phyloP scores from a whole-genome alignment of 1,284 basidiomycete genomes.

The Taiwanofungus camphoratus region DNA sequence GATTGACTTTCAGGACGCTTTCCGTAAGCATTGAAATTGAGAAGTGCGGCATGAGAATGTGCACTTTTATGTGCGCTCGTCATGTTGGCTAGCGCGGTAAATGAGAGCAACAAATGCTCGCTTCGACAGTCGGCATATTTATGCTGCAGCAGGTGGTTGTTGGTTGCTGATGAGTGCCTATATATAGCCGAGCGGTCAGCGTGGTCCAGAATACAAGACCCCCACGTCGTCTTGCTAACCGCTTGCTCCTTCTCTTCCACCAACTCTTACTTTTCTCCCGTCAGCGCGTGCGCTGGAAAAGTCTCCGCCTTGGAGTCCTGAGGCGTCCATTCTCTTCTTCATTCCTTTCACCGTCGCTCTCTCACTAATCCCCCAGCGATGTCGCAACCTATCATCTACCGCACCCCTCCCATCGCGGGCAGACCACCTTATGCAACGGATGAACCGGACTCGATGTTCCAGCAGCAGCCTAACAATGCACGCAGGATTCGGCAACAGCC shows the following conservation, averaged over 20 bases:
- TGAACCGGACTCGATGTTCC: slow-evolving; percentile 55
- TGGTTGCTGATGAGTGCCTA: too few species aligned
- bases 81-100: too few species aligned
- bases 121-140: too few species aligned
- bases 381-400: slow-evolving; percentile 28
- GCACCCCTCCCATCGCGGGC: slow-evolving; percentile 46
- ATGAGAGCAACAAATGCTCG: too few species aligned
- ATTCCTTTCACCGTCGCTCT: slow-evolving; percentile 14
- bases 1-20: too few species aligned
- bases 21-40: too few species aligned
- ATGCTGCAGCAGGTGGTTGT: too few species aligned
- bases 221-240: background rate
- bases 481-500: slow-evolving; percentile 33
- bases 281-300: background rate
- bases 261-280: background rate
- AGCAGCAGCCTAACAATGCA: slow-evolving; percentile 34
- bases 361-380: slow-evolving; percentile 14
- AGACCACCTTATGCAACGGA: slow-evolving; percentile 66
- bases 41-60: too few species aligned
- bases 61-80: too few species aligned
- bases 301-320: slow-evolving; percentile 19
- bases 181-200: too few species aligned
- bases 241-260: background rate
- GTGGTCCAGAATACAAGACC: too few species aligned
- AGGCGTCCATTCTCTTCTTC: slow-evolving; percentile 32